A percentile compares a stretch with the other conserved stretches of the same genome.
phyloP scores from a whole-genome alignment of 495 filamentous ascomycete species.

The Aspergillus olivimuriae region DNA sequence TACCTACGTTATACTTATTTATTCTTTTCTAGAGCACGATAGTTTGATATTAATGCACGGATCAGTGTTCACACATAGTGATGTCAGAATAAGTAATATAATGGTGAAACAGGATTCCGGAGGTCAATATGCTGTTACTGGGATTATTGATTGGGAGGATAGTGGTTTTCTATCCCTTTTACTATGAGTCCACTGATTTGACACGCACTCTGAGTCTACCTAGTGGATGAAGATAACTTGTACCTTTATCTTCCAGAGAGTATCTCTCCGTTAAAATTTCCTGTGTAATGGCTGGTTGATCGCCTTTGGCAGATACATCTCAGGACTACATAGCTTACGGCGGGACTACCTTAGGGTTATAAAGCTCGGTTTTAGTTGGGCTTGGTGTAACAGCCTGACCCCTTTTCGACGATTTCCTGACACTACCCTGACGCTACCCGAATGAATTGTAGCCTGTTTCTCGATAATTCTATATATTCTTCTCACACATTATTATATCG shows the following conservation, averaged over 20 bases:
- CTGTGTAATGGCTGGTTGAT: conserved; percentile 28
- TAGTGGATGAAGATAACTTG: conserved; percentile 24
- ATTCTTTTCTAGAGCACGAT: conserved; percentile 16
- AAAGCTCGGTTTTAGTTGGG: too few relatives aligned
- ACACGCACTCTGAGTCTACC: conserved; percentile 23
- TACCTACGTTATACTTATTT: conserved; percentile 22
- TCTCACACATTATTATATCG: background rate
- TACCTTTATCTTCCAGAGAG: conserved; percentile 23
- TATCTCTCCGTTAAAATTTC: conserved; percentile 17
- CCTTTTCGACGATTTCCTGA: too few relatives aligned
- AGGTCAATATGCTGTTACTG: conserved; percentile 20
- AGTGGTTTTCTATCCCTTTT: conserved; percentile 29
- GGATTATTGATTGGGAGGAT: conserved; percentile 31
- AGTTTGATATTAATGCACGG: conserved; percentile 5
- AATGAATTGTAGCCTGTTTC: background rate
- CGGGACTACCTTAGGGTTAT: too few relatives aligned
- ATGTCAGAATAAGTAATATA: conserved; percentile 33
- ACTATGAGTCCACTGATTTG: conserved; percentile 24
- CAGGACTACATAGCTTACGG: too few relatives aligned
- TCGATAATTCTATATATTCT: background rate
- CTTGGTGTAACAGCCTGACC: too few relatives aligned
- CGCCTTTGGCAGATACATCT: too few relatives aligned
- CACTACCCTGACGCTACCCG: too few relatives aligned
- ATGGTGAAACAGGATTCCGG: conserved; percentile 24
- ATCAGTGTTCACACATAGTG: conserved; percentile 35